A percentile compares a stretch with the other conserved stretches of the same genome.
Evolutionary conservation across 345 rosid species (phyloP).

Genomic region (Kandelia obovata): DNA sequence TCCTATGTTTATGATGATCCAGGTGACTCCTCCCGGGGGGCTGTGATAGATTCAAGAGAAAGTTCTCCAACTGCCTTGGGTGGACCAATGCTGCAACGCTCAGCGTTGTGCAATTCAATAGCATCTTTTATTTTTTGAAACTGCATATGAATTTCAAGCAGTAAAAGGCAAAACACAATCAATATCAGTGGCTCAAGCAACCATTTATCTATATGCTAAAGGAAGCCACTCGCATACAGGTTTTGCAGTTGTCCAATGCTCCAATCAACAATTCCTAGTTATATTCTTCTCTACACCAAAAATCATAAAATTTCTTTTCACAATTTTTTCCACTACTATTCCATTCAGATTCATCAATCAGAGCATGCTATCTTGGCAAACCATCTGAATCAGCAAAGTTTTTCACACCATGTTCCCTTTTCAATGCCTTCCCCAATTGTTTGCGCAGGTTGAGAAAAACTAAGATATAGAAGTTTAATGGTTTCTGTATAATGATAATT

Average conservation of each 20-base stretch:
- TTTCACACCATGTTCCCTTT: neutral
- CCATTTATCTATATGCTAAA: neutral
- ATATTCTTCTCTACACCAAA: neutral
- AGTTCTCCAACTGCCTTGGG: conserved; percentile 57
- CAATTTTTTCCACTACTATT: too few relatives aligned
- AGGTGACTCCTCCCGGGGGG: conserved; percentile 35
- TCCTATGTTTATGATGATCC: conserved; percentile 29
- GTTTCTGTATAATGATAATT: neutral
- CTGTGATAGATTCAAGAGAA: conserved; percentile 45
- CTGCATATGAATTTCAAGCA: conserved; percentile 37
- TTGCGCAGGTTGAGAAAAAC: neutral
- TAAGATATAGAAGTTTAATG: neutral
- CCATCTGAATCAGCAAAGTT: too few relatives aligned
- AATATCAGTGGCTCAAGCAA: neutral
- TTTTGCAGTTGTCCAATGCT: neutral
- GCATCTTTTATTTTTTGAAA: conserved; percentile 89
- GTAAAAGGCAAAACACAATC: neutral
- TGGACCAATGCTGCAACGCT: conserved; percentile 54
- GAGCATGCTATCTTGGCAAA: neutral
- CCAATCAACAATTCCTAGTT: too few relatives aligned
- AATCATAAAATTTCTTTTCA: neutral
- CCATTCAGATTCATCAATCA: neutral
- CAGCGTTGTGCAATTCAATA: conserved; percentile 58
- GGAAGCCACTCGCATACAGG: neutral
- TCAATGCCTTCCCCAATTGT: neutral